Conservation (phyloP, 192 early-diverging fungal species). For the Neocallimastix lanati region DNA sequence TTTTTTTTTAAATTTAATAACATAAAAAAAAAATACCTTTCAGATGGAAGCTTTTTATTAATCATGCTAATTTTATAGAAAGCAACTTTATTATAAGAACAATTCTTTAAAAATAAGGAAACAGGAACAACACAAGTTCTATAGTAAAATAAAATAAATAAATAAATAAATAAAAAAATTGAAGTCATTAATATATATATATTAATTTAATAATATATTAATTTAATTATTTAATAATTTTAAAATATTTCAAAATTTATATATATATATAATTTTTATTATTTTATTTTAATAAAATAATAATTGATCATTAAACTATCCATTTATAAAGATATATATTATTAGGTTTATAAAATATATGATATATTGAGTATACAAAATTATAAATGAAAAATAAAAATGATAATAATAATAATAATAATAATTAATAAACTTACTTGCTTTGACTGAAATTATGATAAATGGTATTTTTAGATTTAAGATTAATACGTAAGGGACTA, state of each 20-base stretch:
- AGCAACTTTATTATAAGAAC: slow-evolving; percentile 38
- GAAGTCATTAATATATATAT: slow-evolving; percentile 12
- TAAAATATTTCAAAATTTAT: too few species aligned
- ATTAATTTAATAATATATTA: slow-evolving; percentile 19
- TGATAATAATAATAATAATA: slow-evolving; percentile 34
- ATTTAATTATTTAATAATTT: background rate
- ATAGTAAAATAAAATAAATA: background rate
- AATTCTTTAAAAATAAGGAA: slow-evolving; percentile 39
- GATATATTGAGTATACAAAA: too few species aligned
- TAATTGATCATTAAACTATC: too few species aligned
- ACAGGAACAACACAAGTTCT: slow-evolving; percentile 41
- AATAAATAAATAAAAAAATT: background rate
- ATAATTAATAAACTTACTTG: slow-evolving; percentile 63
- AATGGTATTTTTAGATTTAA: background rate
- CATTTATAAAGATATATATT: too few species aligned
- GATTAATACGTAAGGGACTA: background rate
- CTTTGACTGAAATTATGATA: slow-evolving; percentile 8
- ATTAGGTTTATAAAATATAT: too few species aligned
- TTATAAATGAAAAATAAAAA: slow-evolving; percentile 20
- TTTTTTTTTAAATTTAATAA: too few species aligned
- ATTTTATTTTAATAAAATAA: too few species aligned
- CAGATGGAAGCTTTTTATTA: background rate
- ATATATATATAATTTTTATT: too few species aligned
- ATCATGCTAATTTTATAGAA: background rate
- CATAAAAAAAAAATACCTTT: too few species aligned